Evolutionary conservation across 2,329 filamentous ascomycete species (phyloP), one percentile per base, ranked within the genome.

Genomic region (Aspergillus tamarii): DNA sequence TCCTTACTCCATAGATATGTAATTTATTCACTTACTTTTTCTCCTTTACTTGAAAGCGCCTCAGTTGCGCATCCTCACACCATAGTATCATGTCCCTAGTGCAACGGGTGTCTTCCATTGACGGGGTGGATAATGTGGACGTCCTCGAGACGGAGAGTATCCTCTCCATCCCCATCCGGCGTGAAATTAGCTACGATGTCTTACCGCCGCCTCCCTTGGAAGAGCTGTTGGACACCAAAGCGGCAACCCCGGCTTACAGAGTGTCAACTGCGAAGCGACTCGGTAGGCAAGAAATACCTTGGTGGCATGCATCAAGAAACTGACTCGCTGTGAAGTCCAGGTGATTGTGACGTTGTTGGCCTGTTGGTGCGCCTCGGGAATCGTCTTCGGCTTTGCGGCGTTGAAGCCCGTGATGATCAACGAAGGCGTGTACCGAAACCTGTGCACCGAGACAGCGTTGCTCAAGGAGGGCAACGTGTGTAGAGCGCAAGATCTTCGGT

Each of bases 311-410:
- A 21, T 36, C n/a, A 26, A 39, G 32, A 26, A 16, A 8, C 65
- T 69, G 36, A 72, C 46, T 6, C 11, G 9, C 2, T 60, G 6
- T 48, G 5, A 48, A 76, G 78, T 85, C 9, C 91, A 93, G 77
- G 87, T 93, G 28, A 74, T 81, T 7, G 81, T 86, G 48, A 90
- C 88, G 4, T 85, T 91, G 1, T 71, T 91, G 21, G 90, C 89
- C 71, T 94, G 91, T 76, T 85, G 93, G 62, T 83, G 94, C 64
- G 88, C 91, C 8, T 89, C 93, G 5, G 94, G 92, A 1, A 83
- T 93, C 46, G 88, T 95, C 21, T 95, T 95, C 78, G 92, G 92
- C 39, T 96, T 92, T 77, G 92, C 92, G 16, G 92, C 92, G 14
- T 83, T 96, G 69, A 96, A 95, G 75, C 92, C 92, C 0, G 86